Percentiles rank a stretch among this genome's conserved stretches.
Conservation (phyloP, 805 yeast species). For the Lipomyces anomalus region DNA sequence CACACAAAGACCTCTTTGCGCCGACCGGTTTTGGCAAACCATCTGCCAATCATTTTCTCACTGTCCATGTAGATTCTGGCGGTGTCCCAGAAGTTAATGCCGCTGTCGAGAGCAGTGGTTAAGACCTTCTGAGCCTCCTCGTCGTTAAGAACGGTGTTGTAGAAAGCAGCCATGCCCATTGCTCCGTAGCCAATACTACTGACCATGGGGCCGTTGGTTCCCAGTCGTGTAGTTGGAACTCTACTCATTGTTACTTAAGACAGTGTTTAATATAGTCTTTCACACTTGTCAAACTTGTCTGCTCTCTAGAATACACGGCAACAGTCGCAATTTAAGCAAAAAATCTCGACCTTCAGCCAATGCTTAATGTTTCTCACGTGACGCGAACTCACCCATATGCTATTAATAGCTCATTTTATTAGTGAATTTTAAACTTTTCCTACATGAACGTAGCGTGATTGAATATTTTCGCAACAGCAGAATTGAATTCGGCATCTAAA, state of each 20-base stretch:
- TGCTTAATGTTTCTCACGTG: too few relatives aligned
- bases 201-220: constrained; percentile 1
- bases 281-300: too few relatives aligned
- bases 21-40: constrained; percentile 21
- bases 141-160: background rate
- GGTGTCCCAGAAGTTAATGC: constrained; percentile 7
- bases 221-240: background rate
- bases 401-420: too few relatives aligned
- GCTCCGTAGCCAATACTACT: constrained; percentile 7
- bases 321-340: too few relatives aligned
- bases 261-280: too few relatives aligned
- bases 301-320: too few relatives aligned
- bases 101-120: constrained; percentile 1
- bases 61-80: background rate
- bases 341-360: too few relatives aligned
- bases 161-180: constrained; percentile 8
- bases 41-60: constrained; percentile 6
- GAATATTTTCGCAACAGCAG: too few relatives aligned
- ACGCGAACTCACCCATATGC: too few relatives aligned
- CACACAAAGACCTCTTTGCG: constrained; percentile 50
- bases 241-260: background rate
- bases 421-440: too few relatives aligned
- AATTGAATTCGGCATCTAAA: too few relatives aligned
- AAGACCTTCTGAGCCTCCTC: constrained; percentile 3
- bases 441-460: too few relatives aligned